Percentiles rank a stretch among this genome's conserved stretches.
phyloP scores from a whole-genome alignment of 2,329 filamentous ascomycete genomes.

The Alternaria sp. region DNA sequence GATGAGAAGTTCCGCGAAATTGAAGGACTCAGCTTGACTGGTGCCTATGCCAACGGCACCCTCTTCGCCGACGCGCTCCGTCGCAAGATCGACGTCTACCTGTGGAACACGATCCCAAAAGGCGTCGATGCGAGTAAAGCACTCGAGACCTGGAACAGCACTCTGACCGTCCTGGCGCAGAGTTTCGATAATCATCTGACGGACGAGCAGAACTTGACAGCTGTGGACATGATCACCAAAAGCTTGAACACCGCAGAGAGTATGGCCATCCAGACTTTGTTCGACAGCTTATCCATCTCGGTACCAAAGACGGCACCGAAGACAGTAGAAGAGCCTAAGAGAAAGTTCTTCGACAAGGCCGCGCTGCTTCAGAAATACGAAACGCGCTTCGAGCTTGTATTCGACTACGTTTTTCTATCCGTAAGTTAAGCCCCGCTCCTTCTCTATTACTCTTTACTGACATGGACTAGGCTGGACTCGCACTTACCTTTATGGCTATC shows the following conservation, averaged over 20 bases:
- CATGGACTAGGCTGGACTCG: constrained; percentile 28
- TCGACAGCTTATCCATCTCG: constrained; percentile 31
- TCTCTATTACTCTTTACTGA: constrained; percentile 25
- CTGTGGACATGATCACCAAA: not conserved
- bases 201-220: constrained; percentile 22
- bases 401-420: constrained; percentile 16
- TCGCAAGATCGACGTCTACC: constrained; percentile 7
- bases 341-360: not conserved
- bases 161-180: not conserved
- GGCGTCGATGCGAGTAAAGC: constrained; percentile 29
- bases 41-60: constrained; percentile 6
- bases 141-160: constrained; percentile 9
- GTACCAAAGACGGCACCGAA: constrained; percentile 16
- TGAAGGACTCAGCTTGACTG: not conserved
- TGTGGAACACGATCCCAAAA: constrained; percentile 32
- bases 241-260: constrained; percentile 1
- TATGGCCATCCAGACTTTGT: constrained; percentile 24
- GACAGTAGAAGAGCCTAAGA: constrained; percentile 5
- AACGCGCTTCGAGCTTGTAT: constrained; percentile 33
- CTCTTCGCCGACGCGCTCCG: not conserved
- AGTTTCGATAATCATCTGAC: constrained; percentile 13
- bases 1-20: constrained; percentile 16
- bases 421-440: constrained; percentile 5
- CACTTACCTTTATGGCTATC: constrained; percentile 29
- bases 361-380: constrained; percentile 15